Conservation (phyloP, 495 filamentous ascomycete species). For the Aspergillus cavernicola region DNA sequence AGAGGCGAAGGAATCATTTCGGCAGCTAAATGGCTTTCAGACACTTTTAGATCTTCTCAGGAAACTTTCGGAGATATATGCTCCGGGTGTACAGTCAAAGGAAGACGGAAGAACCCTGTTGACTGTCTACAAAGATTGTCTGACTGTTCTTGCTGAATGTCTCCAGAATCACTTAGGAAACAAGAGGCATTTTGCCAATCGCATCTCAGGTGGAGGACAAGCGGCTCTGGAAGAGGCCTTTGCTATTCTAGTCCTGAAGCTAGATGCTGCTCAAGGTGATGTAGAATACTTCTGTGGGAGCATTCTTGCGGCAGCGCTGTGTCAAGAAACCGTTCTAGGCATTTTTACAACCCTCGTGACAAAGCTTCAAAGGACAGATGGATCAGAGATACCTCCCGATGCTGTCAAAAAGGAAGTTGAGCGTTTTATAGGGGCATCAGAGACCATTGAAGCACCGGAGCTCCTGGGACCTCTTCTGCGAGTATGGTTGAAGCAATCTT, state of each 20-base stretch:
- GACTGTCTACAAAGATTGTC: conserved; percentile 63
- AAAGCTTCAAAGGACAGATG: conserved; percentile 21
- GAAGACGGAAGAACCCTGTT: conserved; percentile 61
- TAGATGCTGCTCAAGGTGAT: conserved; percentile 46
- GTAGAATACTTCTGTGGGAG: conserved; percentile 77
- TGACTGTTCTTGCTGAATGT: conserved; percentile 70
- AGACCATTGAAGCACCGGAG: conserved; percentile 41
- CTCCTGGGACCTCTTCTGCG: conserved; percentile 40
- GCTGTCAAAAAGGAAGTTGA: conserved; percentile 32
- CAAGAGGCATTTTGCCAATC: conserved; percentile 73
- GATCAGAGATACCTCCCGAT: conserved; percentile 8
- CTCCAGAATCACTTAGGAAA: conserved; percentile 83
- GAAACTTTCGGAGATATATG: conserved; percentile 68
- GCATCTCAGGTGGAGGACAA: conserved; percentile 73
- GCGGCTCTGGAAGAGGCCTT: conserved; percentile 68
- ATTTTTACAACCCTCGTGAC: conserved; percentile 33
- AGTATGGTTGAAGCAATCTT: conserved; percentile 38
- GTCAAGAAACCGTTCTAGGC: conserved; percentile 63
- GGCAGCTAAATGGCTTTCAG: conserved; percentile 77
- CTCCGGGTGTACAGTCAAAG: conserved; percentile 46
- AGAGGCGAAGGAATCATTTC: conserved; percentile 72
- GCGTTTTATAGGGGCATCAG: conserved; percentile 34
- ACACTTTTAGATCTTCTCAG: conserved; percentile 63
- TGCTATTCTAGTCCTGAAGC: conserved; percentile 55
- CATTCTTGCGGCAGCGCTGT: conserved; percentile 77